A percentile compares a stretch with the other conserved stretches of the same genome.
Conservation (phyloP, 2,329 filamentous ascomycete species). For the Trichoderma sp. region DNA sequence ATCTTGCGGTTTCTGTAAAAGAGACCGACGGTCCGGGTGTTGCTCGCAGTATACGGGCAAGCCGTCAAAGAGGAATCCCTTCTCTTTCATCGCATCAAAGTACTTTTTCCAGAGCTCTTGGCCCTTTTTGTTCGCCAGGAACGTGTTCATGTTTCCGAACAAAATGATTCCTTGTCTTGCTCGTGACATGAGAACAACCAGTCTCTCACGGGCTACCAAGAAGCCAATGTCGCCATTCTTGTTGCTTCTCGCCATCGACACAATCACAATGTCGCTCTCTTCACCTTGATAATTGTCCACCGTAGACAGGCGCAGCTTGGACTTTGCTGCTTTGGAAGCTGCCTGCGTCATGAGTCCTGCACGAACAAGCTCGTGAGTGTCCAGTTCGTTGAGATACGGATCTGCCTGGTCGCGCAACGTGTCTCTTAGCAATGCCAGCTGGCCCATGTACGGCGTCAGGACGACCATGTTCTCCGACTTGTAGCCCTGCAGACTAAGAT, state of each 20-base stretch:
- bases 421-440: constrained; percentile 60
- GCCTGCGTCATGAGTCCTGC: constrained; percentile 63
- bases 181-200: constrained; percentile 71
- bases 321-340: constrained; percentile 54
- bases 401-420: constrained; percentile 60
- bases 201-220: constrained; percentile 63
- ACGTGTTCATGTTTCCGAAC: constrained; percentile 70
- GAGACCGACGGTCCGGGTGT: constrained; percentile 53
- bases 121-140: constrained; percentile 54
- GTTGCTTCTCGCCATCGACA: constrained; percentile 69
- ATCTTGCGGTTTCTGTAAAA: constrained; percentile 55
- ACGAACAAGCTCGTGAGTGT: constrained; percentile 59
- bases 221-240: constrained; percentile 67
- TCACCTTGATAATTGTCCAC: constrained; percentile 85
- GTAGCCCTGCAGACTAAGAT: constrained; percentile 73
- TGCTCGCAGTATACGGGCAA: constrained; percentile 62
- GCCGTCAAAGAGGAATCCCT: constrained; percentile 59
- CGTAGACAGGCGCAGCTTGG: constrained; percentile 63
- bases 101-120: constrained; percentile 57
- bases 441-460: constrained; percentile 72
- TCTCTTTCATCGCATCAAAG: constrained; percentile 56
- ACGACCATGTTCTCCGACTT: constrained; percentile 65
- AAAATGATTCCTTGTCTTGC: constrained; percentile 68
- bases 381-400: constrained; percentile 68
- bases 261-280: constrained; percentile 72